Percentiles rank a stretch among this genome's conserved stretches.
Evolutionary conservation across 305 asterid species (phyloP).

Genomic region (Salvia sclarea): DNA sequence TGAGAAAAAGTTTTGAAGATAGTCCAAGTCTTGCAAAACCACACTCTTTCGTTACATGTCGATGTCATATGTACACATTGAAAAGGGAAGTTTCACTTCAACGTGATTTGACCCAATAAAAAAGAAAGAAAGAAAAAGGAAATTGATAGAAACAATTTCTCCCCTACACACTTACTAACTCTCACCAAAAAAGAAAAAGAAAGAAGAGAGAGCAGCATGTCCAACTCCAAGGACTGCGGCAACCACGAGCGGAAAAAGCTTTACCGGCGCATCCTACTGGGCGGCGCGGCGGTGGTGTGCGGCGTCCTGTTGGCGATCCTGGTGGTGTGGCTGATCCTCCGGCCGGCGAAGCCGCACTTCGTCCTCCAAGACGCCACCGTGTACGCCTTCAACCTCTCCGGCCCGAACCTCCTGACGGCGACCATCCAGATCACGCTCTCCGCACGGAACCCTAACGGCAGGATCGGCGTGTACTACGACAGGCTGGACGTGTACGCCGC

Average conservation of each 20-base stretch:
- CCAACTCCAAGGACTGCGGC: slow-evolving; percentile 56
- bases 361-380: slow-evolving; percentile 71
- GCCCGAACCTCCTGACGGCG: slow-evolving; percentile 46
- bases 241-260: slow-evolving; percentile 41
- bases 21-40: neutral
- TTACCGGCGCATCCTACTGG: no score
- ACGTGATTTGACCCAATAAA: no score
- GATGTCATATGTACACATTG: neutral
- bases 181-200: neutral
- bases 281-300: slow-evolving; percentile 23
- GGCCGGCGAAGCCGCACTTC: slow-evolving; percentile 68
- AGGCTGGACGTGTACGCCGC: slow-evolving; percentile 53
- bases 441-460: slow-evolving; percentile 64
- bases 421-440: slow-evolving; percentile 56
- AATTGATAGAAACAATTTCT: neutral
- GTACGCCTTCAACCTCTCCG: slow-evolving; percentile 60
- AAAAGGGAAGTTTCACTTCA: neutral
- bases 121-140: no score
- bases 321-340: slow-evolving; percentile 66
- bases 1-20: no score
- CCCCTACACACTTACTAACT: neutral
- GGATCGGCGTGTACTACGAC: slow-evolving; percentile 63
- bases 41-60: neutral
- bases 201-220: no score
- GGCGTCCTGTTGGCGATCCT: slow-evolving; percentile 52